Base-by-base conservation (phyloP, 1,284 basidiomycete species). In the Ceratobasidium sp. region DNA sequence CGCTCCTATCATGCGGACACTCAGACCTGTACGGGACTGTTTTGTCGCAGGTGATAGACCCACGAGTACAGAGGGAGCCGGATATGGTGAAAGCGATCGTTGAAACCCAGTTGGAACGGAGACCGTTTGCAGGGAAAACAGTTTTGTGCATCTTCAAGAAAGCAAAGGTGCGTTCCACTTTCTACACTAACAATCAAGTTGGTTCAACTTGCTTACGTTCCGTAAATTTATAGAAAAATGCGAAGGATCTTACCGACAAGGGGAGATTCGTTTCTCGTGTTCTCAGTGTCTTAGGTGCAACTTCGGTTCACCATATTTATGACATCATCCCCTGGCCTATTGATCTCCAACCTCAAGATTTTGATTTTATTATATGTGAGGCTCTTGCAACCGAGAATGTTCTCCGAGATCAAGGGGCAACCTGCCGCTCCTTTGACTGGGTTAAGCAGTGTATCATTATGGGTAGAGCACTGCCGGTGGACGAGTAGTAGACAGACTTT, bases 391-490 rank as follows among this genome's bases (percentile, higher is more conserved):
- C 55, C 78, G 76, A 34, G 30, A 52, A 10, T 18, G 76, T 9
- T 79, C 79, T 28, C 79, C 83, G 36, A 86, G 86, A 4, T 48
- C 78, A 65, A 62, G 76, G 76, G 2, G 77, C 76, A 52, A 73
- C 76, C 23, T 75, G 77, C 16, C 76, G 81, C 55, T 77, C 79
- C 72, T 86, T 91, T 78, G 78, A 79, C 26, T 95, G 93, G 93
- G 85, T 96, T 57, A 96, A 95, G 79, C 87, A 93, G 64, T 92
- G 91, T 77, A 81, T 96, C 46, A 86, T 92, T 75, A 83, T 86
- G 8, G 87, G 88, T 1, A 80, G 86, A 57, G 77, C 84, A 45
- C 77, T 88, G 78, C 79, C 74, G n/a, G 61, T 43, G 16, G 59
- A 45, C 59, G 41, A 45, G 26, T 61, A 61, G 58, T 26, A 46